Conservation (phyloP, 2,329 filamentous ascomycete species). For the Grosmannia serpens region DNA sequence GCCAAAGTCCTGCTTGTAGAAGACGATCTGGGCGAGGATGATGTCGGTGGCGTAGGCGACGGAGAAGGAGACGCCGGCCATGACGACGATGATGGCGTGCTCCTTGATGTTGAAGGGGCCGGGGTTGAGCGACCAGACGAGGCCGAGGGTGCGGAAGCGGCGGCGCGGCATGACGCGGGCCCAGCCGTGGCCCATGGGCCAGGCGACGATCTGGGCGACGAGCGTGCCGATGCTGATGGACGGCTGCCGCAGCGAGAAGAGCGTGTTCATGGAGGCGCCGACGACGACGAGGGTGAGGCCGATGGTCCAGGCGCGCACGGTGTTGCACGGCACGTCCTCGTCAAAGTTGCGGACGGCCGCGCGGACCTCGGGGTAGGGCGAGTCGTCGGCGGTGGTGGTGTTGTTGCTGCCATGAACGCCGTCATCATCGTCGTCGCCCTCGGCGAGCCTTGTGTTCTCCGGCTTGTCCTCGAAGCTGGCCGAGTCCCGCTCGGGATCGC, state of each 20-base stretch:
- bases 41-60: conserved; percentile 65
- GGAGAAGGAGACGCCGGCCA: conserved; percentile 60
- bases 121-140: conserved; percentile 48
- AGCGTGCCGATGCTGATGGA: conserved; percentile 49
- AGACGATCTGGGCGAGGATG: conserved; percentile 57
- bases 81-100: conserved; percentile 56
- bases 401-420: conserved; percentile 17
- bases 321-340: conserved; percentile 54
- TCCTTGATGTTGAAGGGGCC: conserved; percentile 62
- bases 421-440: conserved; percentile 18
- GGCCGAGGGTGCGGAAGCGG: conserved; percentile 39
- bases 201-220: conserved; percentile 53
- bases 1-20: conserved; percentile 61
- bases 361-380: conserved; percentile 55
- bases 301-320: conserved; percentile 53
- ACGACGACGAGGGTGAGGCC: conserved; percentile 44
- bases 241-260: conserved; percentile 51
- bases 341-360: conserved; percentile 55
- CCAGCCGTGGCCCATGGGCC: conserved; percentile 52
- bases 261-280: conserved; percentile 50
- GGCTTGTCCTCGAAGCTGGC: neutral
- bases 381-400: conserved; percentile 34
- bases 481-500: conserved; percentile 10
- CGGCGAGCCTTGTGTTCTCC: conserved; percentile 10
- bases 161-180: conserved; percentile 39